Evolutionary conservation across 331 rosid species (phyloP), one percentile per base, ranked within the genome.

Genomic region (Quercus phellos): DNA sequence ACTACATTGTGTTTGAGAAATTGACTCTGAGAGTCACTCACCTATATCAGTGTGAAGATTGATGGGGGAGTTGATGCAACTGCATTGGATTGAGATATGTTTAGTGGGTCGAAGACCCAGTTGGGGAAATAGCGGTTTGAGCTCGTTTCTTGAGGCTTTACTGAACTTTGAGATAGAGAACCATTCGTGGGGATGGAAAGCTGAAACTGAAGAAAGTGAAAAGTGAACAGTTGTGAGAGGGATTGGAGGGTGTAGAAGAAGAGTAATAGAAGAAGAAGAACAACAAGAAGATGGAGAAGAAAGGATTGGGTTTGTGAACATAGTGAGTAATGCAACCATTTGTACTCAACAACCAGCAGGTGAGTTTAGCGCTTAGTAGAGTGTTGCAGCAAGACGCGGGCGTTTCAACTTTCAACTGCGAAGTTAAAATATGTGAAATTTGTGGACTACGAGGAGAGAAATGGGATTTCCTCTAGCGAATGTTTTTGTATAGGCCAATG

Each of bases 271-370:
- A 81, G 78, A 81, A 80, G 43, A 64, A 32, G 43, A 38, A 32
- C 0, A 30, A 70, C 70, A 79, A 46, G 70, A 73, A 56, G 68
- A 58, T 38, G 46, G 46, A 38, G 46, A 38, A 35, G 74, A 61
- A 27, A 60, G 81, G 74, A 67, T 64, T 1, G 77, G 68, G 27
- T 51, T 69, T 12, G 80, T 19, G 29, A 58, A 80, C 13, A 59
- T 71, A 74, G 83, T 19, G 24, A 78, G 87, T 3, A 79, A 17
- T 58, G 81, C 67, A 51, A 61, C 85, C 96, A 90, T 89, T 73
- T 43, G 17, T 42, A 0, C 55, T 14, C 4, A 4, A 7, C 75
- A 14, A 71, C 14, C 2, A 26, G 29, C 51, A 10, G 4, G 26
- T 3, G 50, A n/a, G 5, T 64, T 14, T 10, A 8, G 70, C 50